Conservation (phyloP, 2,329 filamentous ascomycete genomes). For the Ambrosiella beaveri region DNA sequence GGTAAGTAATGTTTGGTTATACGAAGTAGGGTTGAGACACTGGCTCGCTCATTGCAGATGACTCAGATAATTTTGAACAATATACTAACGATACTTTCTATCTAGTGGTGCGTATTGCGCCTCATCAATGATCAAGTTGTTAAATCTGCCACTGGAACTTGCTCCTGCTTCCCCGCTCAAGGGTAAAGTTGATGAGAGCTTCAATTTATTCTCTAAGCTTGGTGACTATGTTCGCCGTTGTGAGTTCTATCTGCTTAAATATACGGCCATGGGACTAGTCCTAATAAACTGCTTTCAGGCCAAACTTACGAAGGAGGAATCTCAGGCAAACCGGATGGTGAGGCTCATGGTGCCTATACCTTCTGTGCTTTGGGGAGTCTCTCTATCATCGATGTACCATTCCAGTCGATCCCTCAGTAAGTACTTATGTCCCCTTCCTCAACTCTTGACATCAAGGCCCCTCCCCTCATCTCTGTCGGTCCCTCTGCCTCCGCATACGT, state of each 20-base stretch:
- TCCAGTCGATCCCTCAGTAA: constrained; percentile 55
- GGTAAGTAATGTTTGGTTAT: constrained; percentile 32
- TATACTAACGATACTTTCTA: not conserved
- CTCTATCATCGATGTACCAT: constrained; percentile 65
- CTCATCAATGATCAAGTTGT: constrained; percentile 63
- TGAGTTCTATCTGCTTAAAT: constrained; percentile 28
- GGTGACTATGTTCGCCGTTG: constrained; percentile 68
- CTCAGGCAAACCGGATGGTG: constrained; percentile 64
- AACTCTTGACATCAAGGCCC: constrained; percentile 5
- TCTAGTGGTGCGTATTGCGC: constrained; percentile 71
- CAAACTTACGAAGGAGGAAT: constrained; percentile 95
- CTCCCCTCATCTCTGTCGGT: not conserved
- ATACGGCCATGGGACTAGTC: not conserved
- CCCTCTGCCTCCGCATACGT: no score
- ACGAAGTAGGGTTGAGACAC: constrained; percentile 2
- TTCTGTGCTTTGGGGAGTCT: constrained; percentile 87
- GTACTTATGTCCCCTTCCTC: constrained; percentile 18
- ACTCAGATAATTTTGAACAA: not conserved
- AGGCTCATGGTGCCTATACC: constrained; percentile 92
- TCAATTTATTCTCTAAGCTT: constrained; percentile 25
- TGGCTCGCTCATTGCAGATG: not conserved
- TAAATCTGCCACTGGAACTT: constrained; percentile 67
- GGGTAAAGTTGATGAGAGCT: constrained; percentile 5
- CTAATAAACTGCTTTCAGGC: constrained; percentile 28
- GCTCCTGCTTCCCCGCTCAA: constrained; percentile 8